phyloP scores from a whole-genome alignment of 148 eudicot species.

The Rhododendron mucronatum region DNA sequence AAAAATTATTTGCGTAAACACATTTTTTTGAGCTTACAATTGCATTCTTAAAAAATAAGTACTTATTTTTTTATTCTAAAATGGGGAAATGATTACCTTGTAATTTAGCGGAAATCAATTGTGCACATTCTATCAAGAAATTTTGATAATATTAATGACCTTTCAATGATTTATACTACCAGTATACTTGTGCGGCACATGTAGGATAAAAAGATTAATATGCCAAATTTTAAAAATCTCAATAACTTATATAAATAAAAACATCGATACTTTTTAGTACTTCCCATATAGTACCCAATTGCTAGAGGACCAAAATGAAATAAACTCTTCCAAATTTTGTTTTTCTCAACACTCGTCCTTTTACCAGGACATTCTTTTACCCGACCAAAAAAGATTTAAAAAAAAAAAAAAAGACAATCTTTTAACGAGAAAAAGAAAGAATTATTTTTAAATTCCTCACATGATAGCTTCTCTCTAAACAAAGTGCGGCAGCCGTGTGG shows the following conservation, averaged over 20 bases:
- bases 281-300: not conserved
- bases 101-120: no score
- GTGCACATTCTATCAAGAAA: no score
- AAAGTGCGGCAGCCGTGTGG: not conserved
- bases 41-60: no score
- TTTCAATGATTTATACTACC: no score
- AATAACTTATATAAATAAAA: not conserved
- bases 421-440: not conserved
- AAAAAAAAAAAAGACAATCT: not conserved
- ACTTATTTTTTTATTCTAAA: no score
- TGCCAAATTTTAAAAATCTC: no score
- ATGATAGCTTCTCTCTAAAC: not conserved
- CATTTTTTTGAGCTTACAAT: no score
- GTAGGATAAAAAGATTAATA: no score
- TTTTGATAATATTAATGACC: no score
- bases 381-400: not conserved
- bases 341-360: not conserved
- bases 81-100: no score
- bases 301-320: not conserved
- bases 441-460: not conserved
- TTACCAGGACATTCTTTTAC: not conserved
- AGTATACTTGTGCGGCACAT: no score
- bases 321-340: not conserved
- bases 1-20: no score
- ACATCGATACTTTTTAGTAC: not conserved